Base-by-base conservation (phyloP, 495 filamentous ascomycete genomes). In the Penicillium waksmanii region DNA sequence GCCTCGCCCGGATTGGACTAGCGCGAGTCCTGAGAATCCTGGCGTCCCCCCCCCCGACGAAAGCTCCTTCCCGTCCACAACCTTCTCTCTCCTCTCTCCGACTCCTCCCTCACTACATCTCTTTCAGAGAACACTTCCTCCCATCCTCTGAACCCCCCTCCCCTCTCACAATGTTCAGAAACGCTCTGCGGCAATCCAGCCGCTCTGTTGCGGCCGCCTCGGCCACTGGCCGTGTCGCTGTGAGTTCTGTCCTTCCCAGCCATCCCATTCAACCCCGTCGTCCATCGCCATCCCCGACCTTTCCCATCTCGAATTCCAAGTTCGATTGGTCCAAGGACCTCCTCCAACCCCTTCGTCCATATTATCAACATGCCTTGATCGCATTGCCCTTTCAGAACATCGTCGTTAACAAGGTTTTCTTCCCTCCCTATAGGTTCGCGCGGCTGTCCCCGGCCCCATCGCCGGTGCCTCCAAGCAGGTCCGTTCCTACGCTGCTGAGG, bases 111-210 rank as follows among this genome's bases (percentile, higher is more conserved):
- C 75, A 79, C 77, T 77, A 75, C 72, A 73, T 77, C 73, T 79
- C 69, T 65, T 77, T 76, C 77, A 77, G 75, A 77, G 76, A 75
- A 79, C 75, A 68, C 66, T 69, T 69, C 70, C 76, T 74, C 73
- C 66, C 65, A 71, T 66, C 69, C 73, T 73, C 83, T 79, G 80
- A 81, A 80, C 15, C 11, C 15, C 27, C 82, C 76, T 40, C 43
- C 75, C 69, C 70, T 66, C 69, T 75, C 78, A 86, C 67, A 77
- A 97, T 98, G 95, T 94, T 98, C 86, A 92, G 93, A 80, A 96
- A 91, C 89, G 93, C 93, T 85, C 84, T 97, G 81, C 86, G 93
- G 80, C 93, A 95, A 84, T 93, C 91, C 76, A 89, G 88, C 84
- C 92, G 93, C 83, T 88, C 89, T 80, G 89, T 95, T 79, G 91